Percentiles rank a stretch among this genome's conserved stretches.
These are phyloP conservation scores for Tremellales sp. DNA, from an alignment of 1,284 basidiomycete species.

Conservation along the genomic window DNA sequence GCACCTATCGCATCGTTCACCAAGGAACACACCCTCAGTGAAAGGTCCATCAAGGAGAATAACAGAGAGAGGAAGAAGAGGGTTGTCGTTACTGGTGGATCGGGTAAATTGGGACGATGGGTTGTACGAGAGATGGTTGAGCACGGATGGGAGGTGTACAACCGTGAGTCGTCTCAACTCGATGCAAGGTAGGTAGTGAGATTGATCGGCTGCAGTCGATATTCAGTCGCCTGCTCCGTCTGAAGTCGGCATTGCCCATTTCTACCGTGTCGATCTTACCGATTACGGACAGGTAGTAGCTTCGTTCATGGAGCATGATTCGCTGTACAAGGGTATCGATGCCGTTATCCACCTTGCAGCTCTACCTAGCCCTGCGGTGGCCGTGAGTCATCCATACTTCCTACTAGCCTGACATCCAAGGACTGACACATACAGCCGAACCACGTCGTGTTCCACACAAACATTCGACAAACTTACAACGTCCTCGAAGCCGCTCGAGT, in stretches of 20 bases:
- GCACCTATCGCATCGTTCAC: slow-evolving; percentile 19
- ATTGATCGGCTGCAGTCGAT: slow-evolving; percentile 17
- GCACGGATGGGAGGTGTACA: slow-evolving; percentile 34
- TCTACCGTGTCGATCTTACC: slow-evolving; percentile 36
- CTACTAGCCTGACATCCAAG: neutral
- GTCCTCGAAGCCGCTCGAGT: slow-evolving; percentile 47
- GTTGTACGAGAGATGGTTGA: slow-evolving; percentile 42
- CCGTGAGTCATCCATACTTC: slow-evolving; percentile 13
- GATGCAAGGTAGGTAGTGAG: too few relatives aligned
- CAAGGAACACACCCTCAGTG: slow-evolving; percentile 13
- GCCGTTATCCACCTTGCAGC: slow-evolving; percentile 48
- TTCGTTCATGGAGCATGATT: slow-evolving; percentile 32
- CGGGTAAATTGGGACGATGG: slow-evolving; percentile 41
- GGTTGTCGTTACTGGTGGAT: slow-evolving; percentile 44
- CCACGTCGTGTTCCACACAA: slow-evolving; percentile 44
- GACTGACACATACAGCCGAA: slow-evolving; percentile 17
- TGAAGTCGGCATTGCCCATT: slow-evolving; percentile 35
- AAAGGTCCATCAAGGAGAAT: slow-evolving; percentile 19
- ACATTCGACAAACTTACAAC: slow-evolving; percentile 45
- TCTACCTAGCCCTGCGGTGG: slow-evolving; percentile 43
- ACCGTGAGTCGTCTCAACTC: slow-evolving; percentile 9
- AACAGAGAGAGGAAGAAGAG: slow-evolving; percentile 17
- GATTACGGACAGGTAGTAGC: slow-evolving; percentile 44
- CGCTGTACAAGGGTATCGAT: slow-evolving; percentile 42
- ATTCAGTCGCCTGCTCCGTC: slow-evolving; percentile 22